phyloP scores from a whole-genome alignment of 441 rosid genomes.

The Arabidopsis hybrid region DNA sequence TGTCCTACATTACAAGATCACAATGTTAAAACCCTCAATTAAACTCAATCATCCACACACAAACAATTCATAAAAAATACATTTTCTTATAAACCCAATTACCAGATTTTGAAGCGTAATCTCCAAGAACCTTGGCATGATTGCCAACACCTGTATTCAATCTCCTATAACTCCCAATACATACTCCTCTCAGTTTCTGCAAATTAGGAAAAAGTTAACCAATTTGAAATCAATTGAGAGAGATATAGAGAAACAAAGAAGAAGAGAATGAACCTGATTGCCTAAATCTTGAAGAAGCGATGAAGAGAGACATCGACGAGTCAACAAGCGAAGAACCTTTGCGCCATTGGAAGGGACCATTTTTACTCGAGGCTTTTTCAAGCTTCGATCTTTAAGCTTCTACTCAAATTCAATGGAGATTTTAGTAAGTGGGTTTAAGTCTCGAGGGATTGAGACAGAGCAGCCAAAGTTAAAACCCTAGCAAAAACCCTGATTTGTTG shows the following conservation, averaged over 20 bases:
- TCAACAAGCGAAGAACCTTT: constrained; percentile 57
- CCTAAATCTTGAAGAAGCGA: constrained; percentile 43
- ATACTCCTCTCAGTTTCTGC: constrained; percentile 37
- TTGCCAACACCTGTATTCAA: constrained; percentile 48
- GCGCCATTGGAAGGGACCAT: constrained; percentile 77
- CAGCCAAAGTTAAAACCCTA: constrained; percentile 42
- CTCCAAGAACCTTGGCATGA: constrained; percentile 45
- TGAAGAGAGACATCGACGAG: constrained; percentile 57
- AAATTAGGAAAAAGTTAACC: neutral
- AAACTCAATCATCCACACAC: neutral
- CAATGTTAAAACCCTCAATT: neutral
- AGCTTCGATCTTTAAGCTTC: neutral
- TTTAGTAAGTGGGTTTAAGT: neutral
- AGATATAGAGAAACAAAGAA: neutral
- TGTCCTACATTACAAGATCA: constrained; percentile 55
- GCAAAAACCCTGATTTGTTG: constrained; percentile 40
- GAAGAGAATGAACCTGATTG: constrained; percentile 49
- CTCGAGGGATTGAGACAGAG: constrained; percentile 18
- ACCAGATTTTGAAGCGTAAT: constrained; percentile 51
- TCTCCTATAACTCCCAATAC: constrained; percentile 55
- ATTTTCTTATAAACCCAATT: neutral
- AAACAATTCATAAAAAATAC: neutral
- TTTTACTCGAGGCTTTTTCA: neutral
- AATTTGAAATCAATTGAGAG: neutral
- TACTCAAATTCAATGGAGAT: neutral